A percentile compares a stretch with the other conserved stretches of the same genome.
These are phyloP conservation scores for Pharnaceum exiguum DNA, from an alignment of 148 eudicot genomes.

Conservation along the genomic window DNA sequence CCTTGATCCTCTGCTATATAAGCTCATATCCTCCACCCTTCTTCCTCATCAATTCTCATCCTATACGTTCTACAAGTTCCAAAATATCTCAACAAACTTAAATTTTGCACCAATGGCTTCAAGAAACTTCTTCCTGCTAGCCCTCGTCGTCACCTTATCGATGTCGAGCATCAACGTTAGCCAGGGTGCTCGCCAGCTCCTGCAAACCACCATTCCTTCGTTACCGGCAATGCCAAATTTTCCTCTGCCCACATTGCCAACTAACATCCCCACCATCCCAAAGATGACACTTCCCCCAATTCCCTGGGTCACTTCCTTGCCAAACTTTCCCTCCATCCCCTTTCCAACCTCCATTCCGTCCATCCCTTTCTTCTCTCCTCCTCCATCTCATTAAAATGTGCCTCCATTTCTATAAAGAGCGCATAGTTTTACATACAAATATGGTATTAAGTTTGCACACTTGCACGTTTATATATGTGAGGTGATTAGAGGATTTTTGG, in stretches of 20 bases:
- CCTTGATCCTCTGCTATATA: too few species aligned
- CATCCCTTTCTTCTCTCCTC: conserved; percentile 7
- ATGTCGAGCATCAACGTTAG: not conserved
- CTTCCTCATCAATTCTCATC: not conserved
- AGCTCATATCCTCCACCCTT: too few species aligned
- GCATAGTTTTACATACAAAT: too few species aligned
- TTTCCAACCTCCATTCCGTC: conserved; percentile 7
- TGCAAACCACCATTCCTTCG: conserved; percentile 7
- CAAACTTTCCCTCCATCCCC: conserved; percentile 5
- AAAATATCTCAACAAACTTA: conserved; percentile 1
- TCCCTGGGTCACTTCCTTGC: too few species aligned
- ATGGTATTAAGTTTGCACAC: too few species aligned
- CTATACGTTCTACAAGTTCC: not conserved
- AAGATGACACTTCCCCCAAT: not conserved
- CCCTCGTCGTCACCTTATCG: conserved; percentile 11
- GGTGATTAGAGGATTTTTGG: not conserved
- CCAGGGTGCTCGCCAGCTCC: conserved; percentile 16
- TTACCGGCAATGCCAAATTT: conserved; percentile 6
- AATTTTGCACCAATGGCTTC: conserved; percentile 8
- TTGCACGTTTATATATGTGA: not conserved
- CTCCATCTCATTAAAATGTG: conserved; percentile 11
- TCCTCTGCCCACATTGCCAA: not conserved
- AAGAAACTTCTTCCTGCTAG: not conserved
- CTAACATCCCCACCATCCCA: not conserved
- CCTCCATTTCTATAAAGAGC: too few species aligned